Percentiles rank a stretch among this genome's conserved stretches.
phyloP scores from a whole-genome alignment of 805 yeast species.

The Teunomyces gatunensis region DNA sequence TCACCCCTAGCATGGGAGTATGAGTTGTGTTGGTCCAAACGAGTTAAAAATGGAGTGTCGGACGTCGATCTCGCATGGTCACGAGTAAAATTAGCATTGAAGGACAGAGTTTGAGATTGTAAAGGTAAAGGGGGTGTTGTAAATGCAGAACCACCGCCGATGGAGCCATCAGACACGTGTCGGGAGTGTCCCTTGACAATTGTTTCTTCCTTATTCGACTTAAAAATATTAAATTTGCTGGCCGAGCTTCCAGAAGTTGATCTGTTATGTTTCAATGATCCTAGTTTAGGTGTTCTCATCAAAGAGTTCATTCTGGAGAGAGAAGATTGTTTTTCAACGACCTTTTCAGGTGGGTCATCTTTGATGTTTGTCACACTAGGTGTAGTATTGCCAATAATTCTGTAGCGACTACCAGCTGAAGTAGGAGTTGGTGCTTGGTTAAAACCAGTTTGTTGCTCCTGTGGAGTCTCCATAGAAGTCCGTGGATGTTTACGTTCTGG shows the following conservation, averaged over 20 bases:
- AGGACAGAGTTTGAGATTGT: conserved; percentile 13
- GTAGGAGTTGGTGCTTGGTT: not conserved
- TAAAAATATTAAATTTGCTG: conserved; percentile 34
- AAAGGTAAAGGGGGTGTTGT: conserved; percentile 47
- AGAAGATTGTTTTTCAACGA: conserved; percentile 3
- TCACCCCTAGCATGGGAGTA: conserved; percentile 16
- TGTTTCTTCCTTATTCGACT: conserved; percentile 18
- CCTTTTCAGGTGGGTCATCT: not conserved
- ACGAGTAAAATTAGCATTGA: conserved; percentile 9
- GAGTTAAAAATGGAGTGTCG: conserved; percentile 34
- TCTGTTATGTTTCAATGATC: conserved; percentile 39
- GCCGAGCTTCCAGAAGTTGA: conserved; percentile 33
- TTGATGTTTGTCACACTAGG: conserved; percentile 37
- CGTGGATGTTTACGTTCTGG: conserved; percentile 2
- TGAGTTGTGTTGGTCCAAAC: conserved; percentile 12
- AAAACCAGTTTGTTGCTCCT: not conserved
- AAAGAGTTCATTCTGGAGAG: conserved; percentile 28
- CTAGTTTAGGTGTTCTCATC: conserved; percentile 28
- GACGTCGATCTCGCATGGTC: conserved; percentile 44
- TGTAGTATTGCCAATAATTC: conserved; percentile 12
- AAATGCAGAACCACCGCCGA: conserved; percentile 30
- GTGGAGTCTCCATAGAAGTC: conserved; percentile 2
- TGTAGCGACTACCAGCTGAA: conserved; percentile 4
- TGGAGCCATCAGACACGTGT: conserved; percentile 39
- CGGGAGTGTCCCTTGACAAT: conserved; percentile 33